Conservation (phyloP, 208 protist species). For the Angomonas ambiguus region DNA sequence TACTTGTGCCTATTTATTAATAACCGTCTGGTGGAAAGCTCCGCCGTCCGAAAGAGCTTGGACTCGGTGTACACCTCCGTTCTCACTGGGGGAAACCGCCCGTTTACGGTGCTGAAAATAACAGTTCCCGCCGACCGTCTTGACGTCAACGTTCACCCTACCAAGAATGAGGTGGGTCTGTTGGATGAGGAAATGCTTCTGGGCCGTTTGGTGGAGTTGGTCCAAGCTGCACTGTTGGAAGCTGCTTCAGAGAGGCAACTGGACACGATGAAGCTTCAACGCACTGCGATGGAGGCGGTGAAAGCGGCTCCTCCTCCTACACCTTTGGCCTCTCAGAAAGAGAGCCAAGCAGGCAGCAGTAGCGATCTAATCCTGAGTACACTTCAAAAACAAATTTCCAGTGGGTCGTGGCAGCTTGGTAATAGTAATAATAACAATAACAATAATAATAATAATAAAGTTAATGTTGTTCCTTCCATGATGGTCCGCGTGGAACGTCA, state of each 20-base stretch:
- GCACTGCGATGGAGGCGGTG: slow-evolving; percentile 28
- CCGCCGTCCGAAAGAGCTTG: slow-evolving; percentile 80
- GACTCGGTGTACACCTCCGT: slow-evolving; percentile 88
- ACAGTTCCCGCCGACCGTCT: slow-evolving; percentile 85
- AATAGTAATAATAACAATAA: background rate
- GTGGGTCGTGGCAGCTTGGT: background rate
- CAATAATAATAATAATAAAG: background rate
- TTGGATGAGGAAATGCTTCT: slow-evolving; percentile 83
- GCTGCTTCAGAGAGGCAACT: slow-evolving; percentile 57
- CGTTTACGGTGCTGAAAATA: slow-evolving; percentile 94
- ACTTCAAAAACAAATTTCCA: slow-evolving; percentile 16
- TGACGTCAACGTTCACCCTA: slow-evolving; percentile 99
- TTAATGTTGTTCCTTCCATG: slow-evolving; percentile 53
- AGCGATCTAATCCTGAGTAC: background rate
- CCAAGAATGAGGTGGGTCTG: slow-evolving; percentile 94
- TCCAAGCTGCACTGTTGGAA: slow-evolving; percentile 50
- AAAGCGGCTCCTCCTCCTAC: slow-evolving; percentile 14
- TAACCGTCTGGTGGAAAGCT: slow-evolving; percentile 73
- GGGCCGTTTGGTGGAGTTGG: slow-evolving; percentile 40
- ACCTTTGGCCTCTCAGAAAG: slow-evolving; percentile 6
- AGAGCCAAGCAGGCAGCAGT: background rate
- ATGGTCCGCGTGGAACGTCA: slow-evolving; percentile 77
- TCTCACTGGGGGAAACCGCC: slow-evolving; percentile 83
- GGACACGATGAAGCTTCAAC: slow-evolving; percentile 46
- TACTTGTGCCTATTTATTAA: slow-evolving; percentile 87